A percentile compares a stretch with the other conserved stretches of the same genome.
phyloP scores from a whole-genome alignment of 2,329 filamentous ascomycete genomes.

The Sporothrix variecibatus region DNA sequence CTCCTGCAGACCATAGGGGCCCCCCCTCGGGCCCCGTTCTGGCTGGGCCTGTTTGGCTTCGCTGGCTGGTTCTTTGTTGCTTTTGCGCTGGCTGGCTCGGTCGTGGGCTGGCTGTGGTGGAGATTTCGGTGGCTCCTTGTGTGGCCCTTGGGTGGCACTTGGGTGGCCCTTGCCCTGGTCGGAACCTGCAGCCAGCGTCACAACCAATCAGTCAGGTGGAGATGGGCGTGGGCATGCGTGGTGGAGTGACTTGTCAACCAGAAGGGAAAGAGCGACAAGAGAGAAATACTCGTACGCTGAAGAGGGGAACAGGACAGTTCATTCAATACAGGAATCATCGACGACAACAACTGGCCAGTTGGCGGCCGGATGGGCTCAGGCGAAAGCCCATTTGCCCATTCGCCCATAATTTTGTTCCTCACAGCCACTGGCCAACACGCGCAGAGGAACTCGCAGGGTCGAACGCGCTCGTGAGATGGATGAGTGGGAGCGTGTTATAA shows the following conservation, averaged over 20 bases:
- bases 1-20: constrained; percentile 19
- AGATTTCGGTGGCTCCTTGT: not conserved
- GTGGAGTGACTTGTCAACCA: not conserved
- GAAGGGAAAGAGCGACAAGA: not conserved
- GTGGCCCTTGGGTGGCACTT: not conserved
- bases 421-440: not conserved
- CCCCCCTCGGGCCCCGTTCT: not conserved
- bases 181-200: constrained; percentile 6
- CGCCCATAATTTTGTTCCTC: too few species aligned
- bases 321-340: not conserved
- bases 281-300: too few species aligned
- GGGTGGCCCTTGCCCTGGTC: constrained; percentile 2
- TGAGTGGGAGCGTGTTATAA: too few species aligned
- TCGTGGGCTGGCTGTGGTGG: not conserved
- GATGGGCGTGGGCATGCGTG: not conserved
- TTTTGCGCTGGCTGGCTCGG: not conserved
- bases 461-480: not conserved
- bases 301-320: not conserved
- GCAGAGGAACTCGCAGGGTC: constrained; percentile 6
- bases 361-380: not conserved
- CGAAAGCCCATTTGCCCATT: not conserved
- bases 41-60: not conserved
- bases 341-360: not conserved
- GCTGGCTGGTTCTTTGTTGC: not conserved
- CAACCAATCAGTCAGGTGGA: constrained; percentile 20